Conservation (phyloP, 345 rosid species). For the Cardamine occulta region DNA sequence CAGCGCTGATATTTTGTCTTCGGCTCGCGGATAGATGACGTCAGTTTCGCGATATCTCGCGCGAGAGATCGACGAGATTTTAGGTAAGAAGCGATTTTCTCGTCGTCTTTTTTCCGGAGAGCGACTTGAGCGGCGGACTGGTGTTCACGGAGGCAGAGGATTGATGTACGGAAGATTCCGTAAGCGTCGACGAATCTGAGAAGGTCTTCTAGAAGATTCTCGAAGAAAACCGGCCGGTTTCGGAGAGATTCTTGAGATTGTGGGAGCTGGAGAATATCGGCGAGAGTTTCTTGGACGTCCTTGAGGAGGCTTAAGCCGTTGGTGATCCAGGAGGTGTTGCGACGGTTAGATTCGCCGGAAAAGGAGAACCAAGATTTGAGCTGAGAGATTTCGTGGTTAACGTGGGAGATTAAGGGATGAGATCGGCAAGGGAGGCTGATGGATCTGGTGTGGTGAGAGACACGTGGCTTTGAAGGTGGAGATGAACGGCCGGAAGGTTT, state of each 20-base stretch:
- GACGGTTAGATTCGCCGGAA: slow-evolving; percentile 20
- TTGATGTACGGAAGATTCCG: slow-evolving; percentile 44
- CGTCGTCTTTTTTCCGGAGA: slow-evolving; percentile 42
- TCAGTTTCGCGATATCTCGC: slow-evolving; percentile 37
- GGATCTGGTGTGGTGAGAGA: slow-evolving; percentile 50
- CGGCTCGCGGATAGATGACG: slow-evolving; percentile 37
- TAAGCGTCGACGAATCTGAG: slow-evolving; percentile 47
- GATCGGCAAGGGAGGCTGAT: slow-evolving; percentile 44
- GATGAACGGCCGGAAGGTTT: slow-evolving; percentile 38
- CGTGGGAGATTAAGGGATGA: slow-evolving; percentile 45
- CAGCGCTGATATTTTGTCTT: slow-evolving; percentile 21
- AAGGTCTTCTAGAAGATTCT: slow-evolving; percentile 46
- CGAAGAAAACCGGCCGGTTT: slow-evolving; percentile 42
- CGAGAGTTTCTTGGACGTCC: slow-evolving; percentile 45
- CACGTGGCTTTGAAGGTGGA: slow-evolving; percentile 39
- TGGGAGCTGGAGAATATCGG: slow-evolving; percentile 44
- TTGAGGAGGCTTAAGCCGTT: slow-evolving; percentile 43
- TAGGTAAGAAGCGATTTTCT: slow-evolving; percentile 24
- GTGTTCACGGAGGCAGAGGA: slow-evolving; percentile 43
- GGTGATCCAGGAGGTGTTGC: slow-evolving; percentile 43
- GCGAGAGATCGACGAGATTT: slow-evolving; percentile 40
- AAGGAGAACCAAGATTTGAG: slow-evolving; percentile 47
- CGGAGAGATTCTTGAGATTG: slow-evolving; percentile 46
- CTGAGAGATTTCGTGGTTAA: slow-evolving; percentile 47
- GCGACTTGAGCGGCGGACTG: slow-evolving; percentile 46